These are phyloP conservation scores for Pinus albicaulis DNA, from an alignment of 75 land plant genomes.

Conservation along the genomic window DNA sequence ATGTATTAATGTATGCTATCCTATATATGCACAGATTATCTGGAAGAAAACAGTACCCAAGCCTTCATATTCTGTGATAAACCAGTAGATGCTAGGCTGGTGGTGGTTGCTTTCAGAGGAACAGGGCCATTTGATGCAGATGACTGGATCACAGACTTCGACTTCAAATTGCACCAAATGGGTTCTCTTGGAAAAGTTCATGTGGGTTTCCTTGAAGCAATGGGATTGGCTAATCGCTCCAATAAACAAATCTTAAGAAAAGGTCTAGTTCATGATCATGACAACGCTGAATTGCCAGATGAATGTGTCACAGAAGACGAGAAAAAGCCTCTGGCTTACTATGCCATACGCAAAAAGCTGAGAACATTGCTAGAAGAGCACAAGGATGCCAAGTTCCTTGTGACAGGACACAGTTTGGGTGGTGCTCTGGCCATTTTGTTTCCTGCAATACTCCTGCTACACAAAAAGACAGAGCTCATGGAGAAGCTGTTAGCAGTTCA, in stretches of 20 bases:
- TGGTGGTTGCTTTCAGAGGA: constrained; percentile 35
- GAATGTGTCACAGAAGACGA: not conserved
- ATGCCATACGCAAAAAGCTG: constrained; percentile 33
- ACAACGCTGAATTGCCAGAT: constrained; percentile 4
- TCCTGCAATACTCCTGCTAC: constrained; percentile 34
- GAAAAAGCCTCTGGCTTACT: constrained; percentile 29
- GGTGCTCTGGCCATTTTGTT: constrained; percentile 69
- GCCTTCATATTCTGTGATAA: constrained; percentile 25
- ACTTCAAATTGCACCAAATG: constrained; percentile 26
- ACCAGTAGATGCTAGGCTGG: not conserved
- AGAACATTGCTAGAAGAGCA: constrained; percentile 17
- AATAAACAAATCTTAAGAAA: not conserved
- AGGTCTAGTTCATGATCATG: not conserved
- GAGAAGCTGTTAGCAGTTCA: constrained; percentile 49
- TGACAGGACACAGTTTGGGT: constrained; percentile 77
- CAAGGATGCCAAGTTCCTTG: constrained; percentile 37
- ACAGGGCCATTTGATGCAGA: constrained; percentile 24
- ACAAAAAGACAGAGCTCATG: constrained; percentile 28
- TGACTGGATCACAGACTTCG: constrained; percentile 31
- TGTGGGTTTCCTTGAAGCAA: constrained; percentile 14
- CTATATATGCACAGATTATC: not conserved
- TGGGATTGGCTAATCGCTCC: not conserved
- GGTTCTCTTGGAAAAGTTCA: constrained; percentile 25
- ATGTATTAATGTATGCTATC: not conserved
- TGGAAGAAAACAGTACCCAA: constrained; percentile 9